Conservation (phyloP, 2,329 filamentous ascomycete genomes). For the Aspergillus sp. region DNA sequence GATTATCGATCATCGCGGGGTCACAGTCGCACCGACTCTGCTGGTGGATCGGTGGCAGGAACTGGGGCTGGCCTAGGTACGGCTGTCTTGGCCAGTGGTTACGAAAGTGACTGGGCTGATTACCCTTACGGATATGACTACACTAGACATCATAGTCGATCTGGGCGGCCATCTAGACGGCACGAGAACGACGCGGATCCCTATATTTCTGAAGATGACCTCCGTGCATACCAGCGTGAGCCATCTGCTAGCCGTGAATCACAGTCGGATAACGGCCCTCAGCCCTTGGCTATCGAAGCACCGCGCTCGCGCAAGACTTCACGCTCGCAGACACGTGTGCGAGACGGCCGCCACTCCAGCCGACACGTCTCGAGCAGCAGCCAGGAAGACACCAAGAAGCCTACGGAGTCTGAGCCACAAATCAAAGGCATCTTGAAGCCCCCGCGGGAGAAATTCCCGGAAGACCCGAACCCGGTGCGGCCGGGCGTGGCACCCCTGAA, state of each 20-base stretch:
- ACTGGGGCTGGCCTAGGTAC: conserved; percentile 28
- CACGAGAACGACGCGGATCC: conserved; percentile 22
- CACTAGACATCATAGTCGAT: conserved; percentile 16
- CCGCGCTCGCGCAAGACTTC: conserved; percentile 16
- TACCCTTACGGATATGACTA: conserved; percentile 15
- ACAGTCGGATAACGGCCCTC: conserved; percentile 16
- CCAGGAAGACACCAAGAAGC: conserved; percentile 19
- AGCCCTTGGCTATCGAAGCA: conserved; percentile 13
- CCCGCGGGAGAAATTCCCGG: conserved; percentile 76
- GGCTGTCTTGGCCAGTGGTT: conserved; percentile 29
- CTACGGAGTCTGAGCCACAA: conserved; percentile 55
- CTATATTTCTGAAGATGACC: conserved; percentile 28
- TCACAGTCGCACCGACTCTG: not conserved
- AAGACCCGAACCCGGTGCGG: conserved; percentile 72
- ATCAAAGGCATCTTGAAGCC: conserved; percentile 81
- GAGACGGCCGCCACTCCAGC: conserved; percentile 8
- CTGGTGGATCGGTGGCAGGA: conserved; percentile 9
- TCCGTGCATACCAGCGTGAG: conserved; percentile 24
- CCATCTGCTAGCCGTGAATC: conserved; percentile 22
- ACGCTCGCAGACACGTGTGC: conserved; percentile 16
- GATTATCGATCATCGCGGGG: conserved; percentile 15
- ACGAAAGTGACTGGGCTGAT: conserved; percentile 25
- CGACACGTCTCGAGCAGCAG: conserved; percentile 12
- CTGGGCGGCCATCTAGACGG: conserved; percentile 17
- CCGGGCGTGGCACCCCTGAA: conserved; percentile 94